phyloP scores from a whole-genome alignment of 352 stramenopile species.

The Paralagenidium karlingii region DNA sequence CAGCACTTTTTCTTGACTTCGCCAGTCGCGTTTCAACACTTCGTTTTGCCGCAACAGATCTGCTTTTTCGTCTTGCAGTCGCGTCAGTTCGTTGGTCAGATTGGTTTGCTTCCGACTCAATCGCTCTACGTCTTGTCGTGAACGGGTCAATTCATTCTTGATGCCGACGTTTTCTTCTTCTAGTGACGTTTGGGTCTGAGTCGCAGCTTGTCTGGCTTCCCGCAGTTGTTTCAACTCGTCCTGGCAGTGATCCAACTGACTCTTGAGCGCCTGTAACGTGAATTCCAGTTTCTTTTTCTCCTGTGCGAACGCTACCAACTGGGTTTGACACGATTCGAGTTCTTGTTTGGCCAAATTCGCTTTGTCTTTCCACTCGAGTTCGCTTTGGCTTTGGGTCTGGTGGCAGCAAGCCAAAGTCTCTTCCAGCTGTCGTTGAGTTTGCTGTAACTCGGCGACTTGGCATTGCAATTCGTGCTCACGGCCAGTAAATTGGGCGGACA shows the following conservation, averaged over 20 bases:
- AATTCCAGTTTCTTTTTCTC: slow-evolving; percentile 22
- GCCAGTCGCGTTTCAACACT: slow-evolving; percentile 37
- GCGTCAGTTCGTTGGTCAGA: slow-evolving; percentile 41
- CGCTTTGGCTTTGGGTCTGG: too few relatives aligned
- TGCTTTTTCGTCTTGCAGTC: slow-evolving; percentile 33
- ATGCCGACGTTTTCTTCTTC: too few relatives aligned
- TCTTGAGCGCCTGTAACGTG: slow-evolving; percentile 7
- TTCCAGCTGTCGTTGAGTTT: slow-evolving; percentile 25
- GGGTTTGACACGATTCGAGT: too few relatives aligned
- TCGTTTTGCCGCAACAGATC: slow-evolving; percentile 47
- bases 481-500: slow-evolving; percentile 35
- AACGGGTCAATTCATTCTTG: too few relatives aligned
- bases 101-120: slow-evolving; percentile 20
- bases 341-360: too few relatives aligned
- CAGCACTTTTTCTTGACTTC: slow-evolving; percentile 22
- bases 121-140: too few relatives aligned
- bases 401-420: slow-evolving; percentile 13
- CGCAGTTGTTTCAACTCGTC: too few relatives aligned
- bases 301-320: too few relatives aligned
- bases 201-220: background rate
- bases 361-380: too few relatives aligned
- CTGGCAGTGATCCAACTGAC: slow-evolving; percentile 12
- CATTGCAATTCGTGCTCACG: slow-evolving; percentile 18
- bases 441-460: slow-evolving; percentile 26
- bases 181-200: background rate